Base-by-base conservation (phyloP, 1,284 basidiomycete genomes). In the Austropuccinia psidii region DNA sequence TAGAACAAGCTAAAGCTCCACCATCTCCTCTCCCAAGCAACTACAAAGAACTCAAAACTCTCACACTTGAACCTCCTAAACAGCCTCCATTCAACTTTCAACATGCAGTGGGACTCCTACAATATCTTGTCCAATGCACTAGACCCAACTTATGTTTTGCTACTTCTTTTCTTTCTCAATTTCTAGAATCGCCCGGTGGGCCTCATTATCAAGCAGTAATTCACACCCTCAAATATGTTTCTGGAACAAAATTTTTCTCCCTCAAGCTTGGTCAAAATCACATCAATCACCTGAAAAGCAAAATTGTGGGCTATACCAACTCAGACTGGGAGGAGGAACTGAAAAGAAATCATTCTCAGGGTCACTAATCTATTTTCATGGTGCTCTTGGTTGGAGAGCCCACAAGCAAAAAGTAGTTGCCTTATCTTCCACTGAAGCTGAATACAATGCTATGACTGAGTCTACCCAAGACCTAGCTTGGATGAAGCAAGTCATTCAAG, bases 121-220 rank as follows among this genome's bases (percentile, higher is more conserved):
- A 68, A 31, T 68, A 57, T 29, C 31, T 68, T 6, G 65, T 68
- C 17, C 65, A 55, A 57, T 68, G 52, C 37, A 68, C 65, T 5
- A n/a, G 50, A 19, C 65, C 65, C 11, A 50, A 68, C 29, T 27
- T 68, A 9, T 49, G 31, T 5, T 68, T 68, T 31, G 35, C 15
- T 1, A 19, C 47, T 4, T 45, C 39, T 17, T 62, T 62, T 35
- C 17, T 62, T 2, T 62, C 41, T 1, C 60, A 45, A 31, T 62
- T 62, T 29, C 29, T 62, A 19, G 39, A 62, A 24, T 21, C 43
- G 9, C 60, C 60, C 4, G 15, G 8, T 17, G 21, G 4, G 4
- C 31, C 39, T 15, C 41, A 62, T 43, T 62, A 45, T 17, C 24
- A 41, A 47, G 60, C 60, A 7, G 60, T 39, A 19, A 33, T n/a